Base-by-base conservation (phyloP, 805 yeast genomes). In the Candida ipomoeae region DNA sequence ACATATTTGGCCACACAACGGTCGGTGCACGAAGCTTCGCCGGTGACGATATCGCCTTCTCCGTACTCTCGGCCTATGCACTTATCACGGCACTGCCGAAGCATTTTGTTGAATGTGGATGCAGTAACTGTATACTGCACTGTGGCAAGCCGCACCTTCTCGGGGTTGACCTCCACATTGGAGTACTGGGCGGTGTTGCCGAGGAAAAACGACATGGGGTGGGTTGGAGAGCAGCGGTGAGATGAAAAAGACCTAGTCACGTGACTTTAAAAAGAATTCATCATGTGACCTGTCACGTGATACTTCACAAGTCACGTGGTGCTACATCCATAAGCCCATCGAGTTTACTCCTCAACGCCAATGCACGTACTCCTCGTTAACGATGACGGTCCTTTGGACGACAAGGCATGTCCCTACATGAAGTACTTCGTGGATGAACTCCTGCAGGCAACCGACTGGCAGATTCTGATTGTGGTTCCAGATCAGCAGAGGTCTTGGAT, bases 351-450 rank as follows among this genome's bases (percentile, higher is more conserved):
- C n/a, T 2, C 13, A 21, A 7, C 40, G 13, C 38, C 32, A 26
- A 79, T 80, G 83, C 80, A 74, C 52, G 73, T 79, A 11, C 67
- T 79, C 57, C 63, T 94, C 39, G 92, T 97, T 10, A 92, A 92
- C 67, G 99, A 92, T 67, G 99, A 92, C 63, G 99, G 99, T 36
- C 98, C 98, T 0, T 85, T 94, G 54, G 82, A 85, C 59, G 88
- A 82, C 55, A 68, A 76, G 44, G 74, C 82, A 7, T 89, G 97
- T 44, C 97, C 97, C 2, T 94, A 91, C 68, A 77, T 94, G 50
- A 86, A 87, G 61, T 85, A 81, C 58, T 76, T 94, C 35, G 90
- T 89, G 5, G 85, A 85, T 54, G 87, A 88, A 44, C 74, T 91
- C 42, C 63, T 65, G 41, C 64, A 73, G 39, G 59, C 72, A 48